A percentile compares a stretch with the other conserved stretches of the same genome.
Conservation (phyloP, 2,329 filamentous ascomycete species). For the Pseudogymnoascus sp. region DNA sequence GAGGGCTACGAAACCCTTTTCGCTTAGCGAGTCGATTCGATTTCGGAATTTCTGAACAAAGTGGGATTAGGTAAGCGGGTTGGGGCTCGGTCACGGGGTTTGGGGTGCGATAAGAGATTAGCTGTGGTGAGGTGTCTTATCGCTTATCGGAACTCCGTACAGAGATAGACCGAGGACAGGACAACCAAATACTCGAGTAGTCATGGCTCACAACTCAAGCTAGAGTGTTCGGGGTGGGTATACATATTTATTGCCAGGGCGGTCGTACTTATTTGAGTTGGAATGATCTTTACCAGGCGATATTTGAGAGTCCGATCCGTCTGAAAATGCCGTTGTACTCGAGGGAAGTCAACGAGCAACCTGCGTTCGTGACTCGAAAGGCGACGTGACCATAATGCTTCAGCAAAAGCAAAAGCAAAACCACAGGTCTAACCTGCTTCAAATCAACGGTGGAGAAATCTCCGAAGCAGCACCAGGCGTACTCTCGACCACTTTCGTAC, state of each 20-base stretch:
- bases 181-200: background rate
- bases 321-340: background rate
- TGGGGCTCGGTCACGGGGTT: background rate
- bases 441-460: background rate
- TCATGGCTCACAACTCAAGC: background rate
- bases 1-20: conserved; percentile 5
- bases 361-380: background rate
- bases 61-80: background rate
- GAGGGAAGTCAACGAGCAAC: background rate
- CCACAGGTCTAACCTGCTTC: background rate
- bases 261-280: background rate
- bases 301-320: background rate
- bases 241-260: background rate
- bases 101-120: background rate
- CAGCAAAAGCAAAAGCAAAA: background rate
- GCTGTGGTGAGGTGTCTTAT: background rate
- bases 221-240: background rate
- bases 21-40: background rate
- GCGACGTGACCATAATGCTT: background rate
- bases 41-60: background rate
- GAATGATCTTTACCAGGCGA: background rate
- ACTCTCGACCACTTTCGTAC: background rate
- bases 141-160: background rate
- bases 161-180: background rate
- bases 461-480: background rate